Percentiles rank a stretch among this genome's conserved stretches.
Conservation (phyloP, 1,284 basidiomycete species). For the Pulchroboletus neoregius region DNA sequence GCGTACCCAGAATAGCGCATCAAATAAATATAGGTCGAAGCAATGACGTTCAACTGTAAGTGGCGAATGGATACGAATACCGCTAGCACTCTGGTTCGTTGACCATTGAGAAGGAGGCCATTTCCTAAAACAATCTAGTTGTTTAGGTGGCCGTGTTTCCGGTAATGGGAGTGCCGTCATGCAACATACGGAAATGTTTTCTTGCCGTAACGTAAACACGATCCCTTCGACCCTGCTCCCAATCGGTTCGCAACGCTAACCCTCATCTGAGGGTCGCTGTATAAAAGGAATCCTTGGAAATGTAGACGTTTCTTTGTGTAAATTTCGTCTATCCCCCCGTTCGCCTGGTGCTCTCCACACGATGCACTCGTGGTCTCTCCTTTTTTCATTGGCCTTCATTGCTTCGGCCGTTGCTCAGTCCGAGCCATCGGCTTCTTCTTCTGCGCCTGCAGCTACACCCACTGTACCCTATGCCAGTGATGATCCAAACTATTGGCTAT, state of each 20-base stretch:
- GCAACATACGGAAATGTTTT: background rate
- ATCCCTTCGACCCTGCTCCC: constrained; percentile 11
- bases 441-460: constrained; percentile 26
- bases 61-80: background rate
- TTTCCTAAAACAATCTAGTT: too few species aligned
- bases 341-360: constrained; percentile 15
- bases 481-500: constrained; percentile 31
- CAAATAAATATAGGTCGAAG: background rate
- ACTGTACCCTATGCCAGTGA: constrained; percentile 34
- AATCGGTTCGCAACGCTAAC: background rate
- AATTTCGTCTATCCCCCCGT: constrained; percentile 12
- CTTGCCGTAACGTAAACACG: constrained; percentile 9
- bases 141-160: too few species aligned
- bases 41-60: background rate
- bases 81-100: too few species aligned
- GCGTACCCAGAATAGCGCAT: background rate
- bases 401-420: constrained; percentile 24
- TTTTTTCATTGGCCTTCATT: constrained; percentile 24
- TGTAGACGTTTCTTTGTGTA: constrained; percentile 12
- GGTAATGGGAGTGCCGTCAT: background rate
- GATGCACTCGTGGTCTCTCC: constrained; percentile 31
- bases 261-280: background rate
- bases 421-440: constrained; percentile 16
- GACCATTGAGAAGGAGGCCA: too few species aligned
- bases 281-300: constrained; percentile 25